Evolutionary conservation across 2,329 filamentous ascomycete species (phyloP), one percentile per base, ranked within the genome.

Genomic region (Penicillium sp.): DNA sequence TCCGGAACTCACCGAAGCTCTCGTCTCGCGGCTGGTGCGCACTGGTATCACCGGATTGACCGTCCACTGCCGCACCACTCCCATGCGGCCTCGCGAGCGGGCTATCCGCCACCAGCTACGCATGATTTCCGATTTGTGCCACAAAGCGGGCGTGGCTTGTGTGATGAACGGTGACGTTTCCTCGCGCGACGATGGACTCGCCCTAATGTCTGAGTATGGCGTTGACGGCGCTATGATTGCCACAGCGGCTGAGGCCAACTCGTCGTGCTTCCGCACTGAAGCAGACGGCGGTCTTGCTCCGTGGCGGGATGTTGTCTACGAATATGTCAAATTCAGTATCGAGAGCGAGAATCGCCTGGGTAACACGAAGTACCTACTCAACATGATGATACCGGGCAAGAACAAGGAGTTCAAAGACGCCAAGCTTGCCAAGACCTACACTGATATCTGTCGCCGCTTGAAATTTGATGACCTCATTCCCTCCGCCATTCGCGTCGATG

Each of bases 171-270:
- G 93, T 33, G 93, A 98, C 58, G 89, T 98, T 0, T 80, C 77
- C 39, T 80, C 74, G 25, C 79, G 86, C 39, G 84, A 87, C 35
- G 74, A 94, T 43, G 91, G 83, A 0, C 59, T 86, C 6, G 63
- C 73, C 43, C 74, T 98, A 5, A 83, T 89, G 46, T 58, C 78
- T 17, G 84, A 95, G 62, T 96, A 79, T 59, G 84, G 83, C n/a
- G 86, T 86, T 4, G 90, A 97, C 59, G 91, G 90, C 4, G 93
- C 87, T 45, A 98, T 98, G 93, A 97, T 98, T 57, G 93, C 93
- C 7, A 93, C 88, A 3, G 79, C 87, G 3, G 93, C 93, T 1
- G 93, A 98, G 71, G 80, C 83, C 49, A 98, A 98, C 60, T 80
- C 89, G 3, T 94, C 87, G 50, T 90, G 86, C 58, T 98, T 98